Percentiles rank a stretch among this genome's conserved stretches.
phyloP scores from a whole-genome alignment of 768 basidiomycete species.

The Termitomyces eurrhizus region DNA sequence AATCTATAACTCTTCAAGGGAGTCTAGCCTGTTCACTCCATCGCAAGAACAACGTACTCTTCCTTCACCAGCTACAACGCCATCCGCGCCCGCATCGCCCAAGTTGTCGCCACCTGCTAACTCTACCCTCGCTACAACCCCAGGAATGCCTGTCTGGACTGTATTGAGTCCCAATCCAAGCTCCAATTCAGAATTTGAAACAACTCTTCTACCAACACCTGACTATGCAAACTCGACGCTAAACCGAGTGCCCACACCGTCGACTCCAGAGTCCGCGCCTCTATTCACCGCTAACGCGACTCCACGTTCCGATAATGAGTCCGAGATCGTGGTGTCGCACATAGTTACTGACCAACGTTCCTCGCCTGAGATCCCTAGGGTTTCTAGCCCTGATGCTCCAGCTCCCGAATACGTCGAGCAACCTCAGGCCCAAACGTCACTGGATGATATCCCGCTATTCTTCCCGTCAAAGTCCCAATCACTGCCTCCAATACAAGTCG shows the following conservation, averaged over 20 bases:
- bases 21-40: not conserved
- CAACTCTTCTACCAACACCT: not conserved
- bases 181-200: not conserved
- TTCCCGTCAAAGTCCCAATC: slow-evolving; percentile 1
- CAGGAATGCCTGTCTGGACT: not conserved
- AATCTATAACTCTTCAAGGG: not conserved
- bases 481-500: not conserved
- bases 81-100: not conserved
- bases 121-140: not conserved
- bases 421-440: not conserved
- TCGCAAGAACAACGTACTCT: not conserved
- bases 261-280: not conserved
- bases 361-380: not conserved
- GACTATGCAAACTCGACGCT: not conserved
- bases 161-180: not conserved
- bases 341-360: not conserved
- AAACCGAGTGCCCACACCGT: not conserved
- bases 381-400: not conserved
- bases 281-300: not conserved
- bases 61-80: not conserved
- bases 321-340: not conserved
- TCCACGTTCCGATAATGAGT: not conserved
- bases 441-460: not conserved
- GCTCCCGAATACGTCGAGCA: not conserved
- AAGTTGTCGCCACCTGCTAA: not conserved